Evolutionary conservation across 257 asterid species (phyloP).

Genomic region (Solanum etuberosum): DNA sequence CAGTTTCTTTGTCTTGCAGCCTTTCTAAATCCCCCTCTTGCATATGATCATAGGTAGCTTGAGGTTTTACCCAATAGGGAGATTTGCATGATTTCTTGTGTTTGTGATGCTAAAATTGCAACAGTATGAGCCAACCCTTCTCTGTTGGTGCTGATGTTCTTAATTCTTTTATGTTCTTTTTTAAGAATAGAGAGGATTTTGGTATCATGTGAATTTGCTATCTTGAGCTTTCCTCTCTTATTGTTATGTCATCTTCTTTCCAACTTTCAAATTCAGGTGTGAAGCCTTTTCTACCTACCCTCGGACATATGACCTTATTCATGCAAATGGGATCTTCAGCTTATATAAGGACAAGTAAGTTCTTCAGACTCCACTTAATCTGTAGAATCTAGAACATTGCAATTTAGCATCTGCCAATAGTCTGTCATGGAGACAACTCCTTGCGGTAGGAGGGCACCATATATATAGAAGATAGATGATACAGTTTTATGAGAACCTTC

Average conservation of each 20-base stretch:
- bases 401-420: background rate
- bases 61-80: background rate
- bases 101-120: background rate
- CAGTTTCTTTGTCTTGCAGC: background rate
- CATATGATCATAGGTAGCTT: background rate
- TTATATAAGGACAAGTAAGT: conserved; percentile 34
- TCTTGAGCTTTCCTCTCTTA: background rate
- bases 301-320: conserved; percentile 34
- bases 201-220: background rate
- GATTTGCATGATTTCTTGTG: background rate
- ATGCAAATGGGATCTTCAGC: conserved; percentile 28
- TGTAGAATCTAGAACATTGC: background rate
- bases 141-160: background rate
- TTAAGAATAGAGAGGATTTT: background rate
- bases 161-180: background rate
- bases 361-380: background rate
- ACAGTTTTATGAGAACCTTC: background rate
- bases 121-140: background rate
- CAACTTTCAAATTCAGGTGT: conserved; percentile 17
- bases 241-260: background rate
- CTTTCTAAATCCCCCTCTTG: background rate
- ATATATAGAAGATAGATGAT: background rate
- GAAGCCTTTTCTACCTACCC: conserved; percentile 40
- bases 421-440: background rate
- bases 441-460: background rate